phyloP scores from a whole-genome alignment of 306 rosid genomes.

The Prunus kanzakura region DNA sequence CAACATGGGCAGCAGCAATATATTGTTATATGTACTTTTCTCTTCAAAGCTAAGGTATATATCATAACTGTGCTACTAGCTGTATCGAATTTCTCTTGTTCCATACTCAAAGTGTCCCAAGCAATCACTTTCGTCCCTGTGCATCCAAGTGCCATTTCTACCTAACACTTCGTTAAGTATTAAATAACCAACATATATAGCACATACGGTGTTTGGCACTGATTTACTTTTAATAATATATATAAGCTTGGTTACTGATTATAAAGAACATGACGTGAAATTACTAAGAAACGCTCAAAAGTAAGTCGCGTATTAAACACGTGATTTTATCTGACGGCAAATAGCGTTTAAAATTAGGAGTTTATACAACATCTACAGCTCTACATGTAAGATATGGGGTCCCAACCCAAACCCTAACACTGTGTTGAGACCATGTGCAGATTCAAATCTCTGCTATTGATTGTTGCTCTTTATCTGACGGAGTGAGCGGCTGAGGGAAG shows the following conservation, averaged over 20 bases:
- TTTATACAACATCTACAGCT: background rate
- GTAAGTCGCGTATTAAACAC: no score
- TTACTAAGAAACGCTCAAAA: no score
- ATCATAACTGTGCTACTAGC: slow-evolving; percentile 14
- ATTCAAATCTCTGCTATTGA: slow-evolving; percentile 11
- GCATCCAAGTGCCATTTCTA: slow-evolving; percentile 31
- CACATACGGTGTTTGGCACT: no score
- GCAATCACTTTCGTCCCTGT: slow-evolving; percentile 30
- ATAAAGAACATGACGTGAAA: no score
- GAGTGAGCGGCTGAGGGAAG: background rate
- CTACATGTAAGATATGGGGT: background rate
- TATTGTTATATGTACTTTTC: slow-evolving; percentile 31
- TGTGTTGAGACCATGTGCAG: slow-evolving; percentile 40
- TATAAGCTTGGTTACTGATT: no score
- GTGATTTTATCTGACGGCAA: no score
- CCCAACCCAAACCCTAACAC: slow-evolving; percentile 10
- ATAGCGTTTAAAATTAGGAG: no score
- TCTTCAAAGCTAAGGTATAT: slow-evolving; percentile 75
- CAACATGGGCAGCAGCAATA: background rate
- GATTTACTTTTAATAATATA: no score
- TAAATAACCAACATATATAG: background rate
- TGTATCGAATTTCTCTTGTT: slow-evolving; percentile 49
- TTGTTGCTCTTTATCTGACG: background rate
- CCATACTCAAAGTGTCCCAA: slow-evolving; percentile 56
- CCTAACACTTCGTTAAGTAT: slow-evolving; percentile 36